phyloP scores from a whole-genome alignment of 768 basidiomycete genomes.

The Leccinum arenicola region DNA sequence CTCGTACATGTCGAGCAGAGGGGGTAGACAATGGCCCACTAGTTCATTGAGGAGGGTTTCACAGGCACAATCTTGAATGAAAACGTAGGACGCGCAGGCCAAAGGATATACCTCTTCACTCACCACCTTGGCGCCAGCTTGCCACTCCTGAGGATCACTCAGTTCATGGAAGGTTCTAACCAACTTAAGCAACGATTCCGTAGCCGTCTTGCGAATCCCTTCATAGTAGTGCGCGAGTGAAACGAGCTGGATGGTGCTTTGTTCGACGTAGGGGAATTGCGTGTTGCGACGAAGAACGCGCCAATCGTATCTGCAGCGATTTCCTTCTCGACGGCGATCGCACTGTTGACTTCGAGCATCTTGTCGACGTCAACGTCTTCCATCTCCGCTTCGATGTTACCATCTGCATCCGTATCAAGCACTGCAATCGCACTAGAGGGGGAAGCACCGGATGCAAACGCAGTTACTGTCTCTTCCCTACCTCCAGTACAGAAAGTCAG shows the following conservation, averaged over 20 bases:
- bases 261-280: slow-evolving; percentile 84
- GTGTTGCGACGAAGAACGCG: slow-evolving; percentile 80
- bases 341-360: slow-evolving; percentile 89
- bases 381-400: slow-evolving; percentile 56
- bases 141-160: slow-evolving; percentile 80
- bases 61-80: slow-evolving; percentile 43
- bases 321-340: slow-evolving; percentile 98
- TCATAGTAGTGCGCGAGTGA: slow-evolving; percentile 90
- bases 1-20: slow-evolving; percentile 85
- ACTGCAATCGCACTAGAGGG: slow-evolving; percentile 67
- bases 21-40: slow-evolving; percentile 67
- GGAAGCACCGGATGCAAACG: slow-evolving; percentile 72
- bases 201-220: slow-evolving; percentile 92
- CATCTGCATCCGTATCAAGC: slow-evolving; percentile 52
- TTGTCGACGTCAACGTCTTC: slow-evolving; percentile 85
- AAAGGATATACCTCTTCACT: slow-evolving; percentile 26
- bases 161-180: slow-evolving; percentile 91
- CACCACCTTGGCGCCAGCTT: slow-evolving; percentile 65
- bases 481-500: slow-evolving; percentile 30
- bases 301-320: slow-evolving; percentile 97
- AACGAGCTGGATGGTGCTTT: slow-evolving; percentile 74
- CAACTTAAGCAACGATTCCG: slow-evolving; percentile 83
- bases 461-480: slow-evolving; percentile 51
- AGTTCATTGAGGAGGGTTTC: slow-evolving; percentile 72
- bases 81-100: slow-evolving; percentile 5